These are phyloP conservation scores for Cruciata laevipes DNA, from an alignment of 257 asterid genomes.

Conservation along the genomic window DNA sequence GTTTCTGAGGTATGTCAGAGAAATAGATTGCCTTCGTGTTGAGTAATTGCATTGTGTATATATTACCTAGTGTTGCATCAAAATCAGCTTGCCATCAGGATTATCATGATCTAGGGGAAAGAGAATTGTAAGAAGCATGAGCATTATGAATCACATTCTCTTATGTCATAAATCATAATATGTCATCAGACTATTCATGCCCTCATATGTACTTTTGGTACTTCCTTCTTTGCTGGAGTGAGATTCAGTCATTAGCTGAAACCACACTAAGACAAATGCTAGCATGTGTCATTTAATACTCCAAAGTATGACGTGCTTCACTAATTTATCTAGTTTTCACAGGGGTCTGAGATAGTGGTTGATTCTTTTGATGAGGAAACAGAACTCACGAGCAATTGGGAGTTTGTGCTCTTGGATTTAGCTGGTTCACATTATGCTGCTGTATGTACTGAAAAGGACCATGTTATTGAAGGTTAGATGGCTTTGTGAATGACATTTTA, in stretches of 20 bases:
- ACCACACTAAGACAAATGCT: neutral
- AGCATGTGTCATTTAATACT: neutral
- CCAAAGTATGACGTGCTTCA: conserved; percentile 1
- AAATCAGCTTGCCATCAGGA: neutral
- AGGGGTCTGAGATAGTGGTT: conserved; percentile 59
- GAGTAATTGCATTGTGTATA: neutral
- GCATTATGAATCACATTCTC: too few relatives aligned
- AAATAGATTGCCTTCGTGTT: neutral
- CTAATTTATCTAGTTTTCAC: conserved; percentile 22
- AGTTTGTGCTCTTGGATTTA: conserved; percentile 62
- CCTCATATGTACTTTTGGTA: too few relatives aligned
- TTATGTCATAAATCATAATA: too few relatives aligned
- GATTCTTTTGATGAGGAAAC: conserved; percentile 39
- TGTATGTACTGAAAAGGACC: conserved; percentile 51
- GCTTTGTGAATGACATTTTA: conserved; percentile 1
- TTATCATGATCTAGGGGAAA: neutral
- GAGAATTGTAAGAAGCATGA: conserved; percentile 5
- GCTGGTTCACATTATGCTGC: conserved; percentile 72
- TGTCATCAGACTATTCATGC: too few relatives aligned
- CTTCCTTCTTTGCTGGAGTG: neutral
- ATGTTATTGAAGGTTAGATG: conserved; percentile 38
- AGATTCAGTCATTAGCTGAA: neutral
- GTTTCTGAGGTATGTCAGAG: too few relatives aligned
- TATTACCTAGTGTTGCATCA: neutral
- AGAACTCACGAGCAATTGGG: conserved; percentile 48